Evolutionary conservation across 116 monocot species (phyloP), one percentile per base, ranked within the genome.

Genomic region (Papilionanthe hybrid): DNA sequence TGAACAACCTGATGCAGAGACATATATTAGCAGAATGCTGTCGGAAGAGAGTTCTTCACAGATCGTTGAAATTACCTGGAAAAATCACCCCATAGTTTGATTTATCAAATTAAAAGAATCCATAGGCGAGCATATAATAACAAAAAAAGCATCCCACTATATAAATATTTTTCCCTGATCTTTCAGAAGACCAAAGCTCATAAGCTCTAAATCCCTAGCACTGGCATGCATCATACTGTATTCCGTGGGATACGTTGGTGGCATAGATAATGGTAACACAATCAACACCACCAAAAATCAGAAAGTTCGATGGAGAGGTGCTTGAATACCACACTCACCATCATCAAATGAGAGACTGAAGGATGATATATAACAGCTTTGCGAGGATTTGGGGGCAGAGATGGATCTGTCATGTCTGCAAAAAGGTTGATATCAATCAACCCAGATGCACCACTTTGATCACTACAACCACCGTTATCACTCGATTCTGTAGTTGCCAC

Each of bases 291-390:
- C 32, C 44, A 44, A 72, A 72, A 42, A 12, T 27, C 49, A 25
- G 49, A 22, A 75, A 73, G 18, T 43, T 75, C 75, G 27, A 75
- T 75, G 42, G 49, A 13, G 9, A 73, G 43, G 9, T 44, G n/a
- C 41, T 32, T 73, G 20, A 17, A 5, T 72, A 25, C 45, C 41
- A 63, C 17, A 92, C 95, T 86, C 81, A 99, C 99, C 55, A 89
- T 82, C 82, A 99, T 88, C 74, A 99, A 84, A 79, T 95, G 93
- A 63, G 95, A 72, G 28, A 85, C 93, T 27, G 90, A 90, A 79
- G 99, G 95, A 79, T 82, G 99, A 82, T 93, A 91, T 71, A 99
- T 87, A 79, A 99, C 81, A 73, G 91, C 83, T 75, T 99, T 99
- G 42, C 80, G 85, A 76, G 95, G 92, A 82, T 95, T 95, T 82